Base-by-base conservation (phyloP, 495 filamentous ascomycete genomes). In the Lasiosphaeria ovina region DNA sequence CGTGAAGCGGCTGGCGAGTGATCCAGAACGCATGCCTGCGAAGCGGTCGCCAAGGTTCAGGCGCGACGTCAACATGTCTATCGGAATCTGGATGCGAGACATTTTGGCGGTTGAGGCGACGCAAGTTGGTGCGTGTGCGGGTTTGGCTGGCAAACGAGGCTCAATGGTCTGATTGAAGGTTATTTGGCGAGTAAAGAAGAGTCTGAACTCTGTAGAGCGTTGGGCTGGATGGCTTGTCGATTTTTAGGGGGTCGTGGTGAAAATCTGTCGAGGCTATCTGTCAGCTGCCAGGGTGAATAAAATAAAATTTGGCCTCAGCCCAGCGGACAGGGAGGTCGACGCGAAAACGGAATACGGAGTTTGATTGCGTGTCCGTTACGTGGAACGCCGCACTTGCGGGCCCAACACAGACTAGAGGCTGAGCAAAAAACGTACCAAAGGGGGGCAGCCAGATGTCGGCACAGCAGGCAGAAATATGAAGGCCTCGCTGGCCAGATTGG, bases 41-140 rank as follows among this genome's bases (percentile, higher is more conserved):
- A 96, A 91, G 63, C 77, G 74, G 56, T 83, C 81, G 64, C 82
- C 81, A 63, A 98, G 83, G 74, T 91, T 91, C 66, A 94, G 81
- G 59, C 93, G 88, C 70, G 93, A 95, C 70, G 94, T 96, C 72
- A 98, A 78, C 63, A 87, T 83, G 69, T 96, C 92, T 62, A 98
- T 79, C 36, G 94, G 94, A 64, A 98, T 92, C 79, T 88, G 88
- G 65, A 98, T 89, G 62, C 90, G 84, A 51, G 90, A 83, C 95
- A 98, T 98, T 63, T 49, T 69, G 65, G 57, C 33, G 38, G 36
- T 31, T 42, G 61, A 24, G 24, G 24, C 24, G 24, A 24, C 24
- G 24, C 24, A 24, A 2, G 24, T 24, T 77, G 70, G 60, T 51
- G 36, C 64, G 32, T 52, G 32, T 57, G 47, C 49, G 36, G 7